phyloP scores from a whole-genome alignment of 2,329 filamentous ascomycete species.

The Calonectria hongkongensis region DNA sequence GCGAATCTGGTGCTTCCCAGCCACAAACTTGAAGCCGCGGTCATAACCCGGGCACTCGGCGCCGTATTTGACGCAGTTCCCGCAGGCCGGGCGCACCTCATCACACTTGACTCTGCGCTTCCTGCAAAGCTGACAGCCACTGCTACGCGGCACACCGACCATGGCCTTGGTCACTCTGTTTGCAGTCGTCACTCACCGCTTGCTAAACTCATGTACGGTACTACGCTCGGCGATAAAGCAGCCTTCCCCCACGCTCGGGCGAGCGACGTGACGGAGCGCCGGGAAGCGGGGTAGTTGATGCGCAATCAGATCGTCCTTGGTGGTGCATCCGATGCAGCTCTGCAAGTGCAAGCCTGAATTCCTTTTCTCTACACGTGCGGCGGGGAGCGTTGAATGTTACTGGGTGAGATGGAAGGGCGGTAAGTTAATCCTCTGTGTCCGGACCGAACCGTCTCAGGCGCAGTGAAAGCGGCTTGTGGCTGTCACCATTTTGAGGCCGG shows the following conservation, averaged over 20 bases:
- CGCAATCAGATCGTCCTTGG: constrained; percentile 23
- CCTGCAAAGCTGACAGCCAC: constrained; percentile 63
- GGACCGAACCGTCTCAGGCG: constrained; percentile 26
- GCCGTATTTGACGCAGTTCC: constrained; percentile 63
- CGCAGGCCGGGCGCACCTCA: constrained; percentile 63
- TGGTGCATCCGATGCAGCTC: constrained; percentile 17
- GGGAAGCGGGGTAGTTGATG: constrained; percentile 37
- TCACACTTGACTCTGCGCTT: constrained; percentile 68
- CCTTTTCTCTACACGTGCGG: constrained; percentile 17
- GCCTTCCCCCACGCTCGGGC: constrained; percentile 42
- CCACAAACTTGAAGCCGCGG: constrained; percentile 62
- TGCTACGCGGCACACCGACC: constrained; percentile 63
- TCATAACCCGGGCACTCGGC: constrained; percentile 64
- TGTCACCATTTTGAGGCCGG: constrained; percentile 26
- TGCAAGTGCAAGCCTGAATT: constrained; percentile 29
- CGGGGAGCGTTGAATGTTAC: not conserved
- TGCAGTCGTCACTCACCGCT: constrained; percentile 49
- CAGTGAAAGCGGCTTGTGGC: constrained; percentile 27
- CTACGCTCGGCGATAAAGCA: constrained; percentile 48
- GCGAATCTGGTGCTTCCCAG: constrained; percentile 62
- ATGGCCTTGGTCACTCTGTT: constrained; percentile 52
- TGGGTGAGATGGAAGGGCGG: constrained; percentile 28
- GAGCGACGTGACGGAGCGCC: constrained; percentile 4
- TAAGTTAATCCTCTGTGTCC: constrained; percentile 16
- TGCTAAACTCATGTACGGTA: constrained; percentile 47